Evolutionary conservation across 2,329 filamentous ascomycete genomes (phyloP).

Genomic region (Xylaria arbuscula): DNA sequence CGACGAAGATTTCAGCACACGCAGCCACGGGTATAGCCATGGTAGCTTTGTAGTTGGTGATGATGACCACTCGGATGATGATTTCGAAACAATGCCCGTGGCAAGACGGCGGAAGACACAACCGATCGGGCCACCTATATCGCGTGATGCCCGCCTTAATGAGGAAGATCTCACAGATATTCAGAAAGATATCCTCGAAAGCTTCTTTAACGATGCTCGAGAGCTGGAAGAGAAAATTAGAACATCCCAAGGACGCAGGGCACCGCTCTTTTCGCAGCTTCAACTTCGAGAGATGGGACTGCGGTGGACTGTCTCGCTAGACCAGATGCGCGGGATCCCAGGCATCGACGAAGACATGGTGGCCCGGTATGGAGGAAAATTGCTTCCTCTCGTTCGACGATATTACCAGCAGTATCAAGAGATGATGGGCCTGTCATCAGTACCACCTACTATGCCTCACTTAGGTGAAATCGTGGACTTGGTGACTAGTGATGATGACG

Average conservation of each 20-base stretch:
- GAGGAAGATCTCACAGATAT: constrained; percentile 63
- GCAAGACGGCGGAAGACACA: constrained; percentile 53
- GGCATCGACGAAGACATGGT: constrained; percentile 73
- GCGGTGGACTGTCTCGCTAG: constrained; percentile 69
- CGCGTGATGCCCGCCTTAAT: constrained; percentile 64
- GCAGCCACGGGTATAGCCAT: constrained; percentile 58
- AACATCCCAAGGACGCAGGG: constrained; percentile 66
- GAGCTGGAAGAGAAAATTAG: constrained; percentile 70
- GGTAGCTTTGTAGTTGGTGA: constrained; percentile 55
- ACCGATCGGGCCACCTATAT: constrained; percentile 68
- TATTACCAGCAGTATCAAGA: constrained; percentile 61
- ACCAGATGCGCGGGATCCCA: constrained; percentile 71
- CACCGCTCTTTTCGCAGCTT: constrained; percentile 73
- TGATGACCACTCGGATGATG: constrained; percentile 56
- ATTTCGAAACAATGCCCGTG: constrained; percentile 58
- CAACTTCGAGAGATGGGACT: constrained; percentile 80
- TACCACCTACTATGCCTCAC: constrained; percentile 27
- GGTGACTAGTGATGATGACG: constrained; percentile 55
- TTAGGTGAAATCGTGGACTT: constrained; percentile 60
- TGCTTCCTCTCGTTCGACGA: constrained; percentile 68
- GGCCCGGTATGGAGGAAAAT: constrained; percentile 66
- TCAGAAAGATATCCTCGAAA: constrained; percentile 71
- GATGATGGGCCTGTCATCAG: constrained; percentile 57
- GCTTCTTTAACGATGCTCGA: constrained; percentile 73
- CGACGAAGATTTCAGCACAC: constrained; percentile 52